Conservation (phyloP, 306 rosid genomes). For the Astragalus membranaceus region DNA sequence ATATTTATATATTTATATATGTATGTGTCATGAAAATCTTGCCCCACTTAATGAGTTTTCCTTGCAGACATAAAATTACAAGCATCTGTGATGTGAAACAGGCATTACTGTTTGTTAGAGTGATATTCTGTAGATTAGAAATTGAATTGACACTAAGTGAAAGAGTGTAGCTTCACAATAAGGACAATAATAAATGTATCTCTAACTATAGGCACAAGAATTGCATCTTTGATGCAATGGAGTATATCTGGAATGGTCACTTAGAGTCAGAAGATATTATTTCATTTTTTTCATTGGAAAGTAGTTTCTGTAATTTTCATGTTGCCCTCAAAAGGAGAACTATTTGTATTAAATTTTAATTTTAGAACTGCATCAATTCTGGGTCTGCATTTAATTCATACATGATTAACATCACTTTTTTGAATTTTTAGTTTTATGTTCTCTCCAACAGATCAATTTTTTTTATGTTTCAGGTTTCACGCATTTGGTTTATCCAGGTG, state of each 20-base stretch:
- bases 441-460: constrained; percentile 13
- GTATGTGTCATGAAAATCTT: background rate
- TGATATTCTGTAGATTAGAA: background rate
- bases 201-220: background rate
- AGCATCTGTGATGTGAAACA: background rate
- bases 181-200: background rate
- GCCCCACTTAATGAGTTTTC: background rate
- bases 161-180: background rate
- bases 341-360: background rate
- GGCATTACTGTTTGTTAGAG: background rate
- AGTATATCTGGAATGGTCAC: background rate
- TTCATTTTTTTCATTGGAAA: background rate
- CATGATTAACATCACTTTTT: too few relatives aligned
- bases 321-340: background rate
- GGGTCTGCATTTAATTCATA: background rate
- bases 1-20: background rate
- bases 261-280: background rate
- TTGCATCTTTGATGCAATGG: background rate
- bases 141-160: background rate
- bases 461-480: constrained; percentile 59
- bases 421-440: background rate
- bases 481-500: constrained; percentile 86
- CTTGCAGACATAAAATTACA: background rate
- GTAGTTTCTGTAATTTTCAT: background rate
- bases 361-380: constrained; percentile 14